Conservation (phyloP, 257 asterid species). For the Osmanthus fragrans region DNA sequence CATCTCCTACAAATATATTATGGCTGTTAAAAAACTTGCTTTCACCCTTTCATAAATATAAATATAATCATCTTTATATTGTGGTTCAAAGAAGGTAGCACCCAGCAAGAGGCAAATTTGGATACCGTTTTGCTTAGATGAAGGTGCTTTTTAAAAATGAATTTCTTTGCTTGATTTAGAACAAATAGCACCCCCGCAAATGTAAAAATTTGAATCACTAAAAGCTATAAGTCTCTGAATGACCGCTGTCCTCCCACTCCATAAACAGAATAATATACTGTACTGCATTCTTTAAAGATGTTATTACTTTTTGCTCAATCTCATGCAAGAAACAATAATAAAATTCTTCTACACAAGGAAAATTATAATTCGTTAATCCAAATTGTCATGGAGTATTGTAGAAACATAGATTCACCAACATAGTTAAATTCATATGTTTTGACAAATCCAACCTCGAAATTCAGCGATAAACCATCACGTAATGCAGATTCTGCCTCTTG, state of each 20-base stretch:
- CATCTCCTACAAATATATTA: background rate
- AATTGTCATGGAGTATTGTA: background rate
- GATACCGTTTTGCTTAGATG: background rate
- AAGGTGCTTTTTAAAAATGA: background rate
- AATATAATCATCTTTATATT: background rate
- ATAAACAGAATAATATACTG: slow-evolving; percentile 3
- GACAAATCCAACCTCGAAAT: slow-evolving; percentile 69
- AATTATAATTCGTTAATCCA: background rate
- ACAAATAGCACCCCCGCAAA: background rate
- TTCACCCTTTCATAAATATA: background rate
- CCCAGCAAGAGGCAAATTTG: background rate
- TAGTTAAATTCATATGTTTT: background rate
- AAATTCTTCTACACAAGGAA: background rate
- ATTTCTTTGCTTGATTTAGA: background rate
- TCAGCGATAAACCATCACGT: slow-evolving; percentile 89
- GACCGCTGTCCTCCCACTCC: background rate
- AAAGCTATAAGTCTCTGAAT: background rate
- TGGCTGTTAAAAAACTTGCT: background rate
- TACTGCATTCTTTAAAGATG: background rate
- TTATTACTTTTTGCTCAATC: slow-evolving; percentile 1
- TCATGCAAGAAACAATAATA: background rate
- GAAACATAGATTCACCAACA: background rate
- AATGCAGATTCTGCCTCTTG: slow-evolving; percentile 97
- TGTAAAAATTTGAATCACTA: background rate
- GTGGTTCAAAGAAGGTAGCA: background rate